Conservation (phyloP, 2,329 filamentous ascomycete genomes). For the Pyrenophora graminea region DNA sequence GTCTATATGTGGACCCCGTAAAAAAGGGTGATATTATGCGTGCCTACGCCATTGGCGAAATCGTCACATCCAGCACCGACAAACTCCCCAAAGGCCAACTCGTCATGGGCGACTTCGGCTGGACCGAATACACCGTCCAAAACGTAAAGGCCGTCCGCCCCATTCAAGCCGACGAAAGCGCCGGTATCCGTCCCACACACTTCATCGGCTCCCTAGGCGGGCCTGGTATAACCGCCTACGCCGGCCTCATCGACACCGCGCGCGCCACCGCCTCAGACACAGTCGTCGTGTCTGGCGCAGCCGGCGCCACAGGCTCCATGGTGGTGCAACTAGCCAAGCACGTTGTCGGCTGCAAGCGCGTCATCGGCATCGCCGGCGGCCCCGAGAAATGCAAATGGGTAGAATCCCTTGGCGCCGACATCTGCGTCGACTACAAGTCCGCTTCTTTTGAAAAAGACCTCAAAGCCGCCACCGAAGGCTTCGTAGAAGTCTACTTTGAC, state of each 20-base stretch:
- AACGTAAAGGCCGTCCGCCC: slow-evolving; percentile 39
- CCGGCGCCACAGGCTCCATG: slow-evolving; percentile 75
- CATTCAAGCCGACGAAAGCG: slow-evolving; percentile 36
- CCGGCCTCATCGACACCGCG: slow-evolving; percentile 71
- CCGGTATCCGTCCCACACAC: slow-evolving; percentile 49
- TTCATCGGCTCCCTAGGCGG: slow-evolving; percentile 54
- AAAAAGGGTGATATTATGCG: slow-evolving; percentile 62
- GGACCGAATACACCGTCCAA: slow-evolving; percentile 67
- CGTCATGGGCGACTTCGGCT: slow-evolving; percentile 60
- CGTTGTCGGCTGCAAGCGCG: slow-evolving; percentile 52
- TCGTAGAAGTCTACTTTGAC: slow-evolving; percentile 58
- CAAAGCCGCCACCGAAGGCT: slow-evolving; percentile 52
- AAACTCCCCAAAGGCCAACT: slow-evolving; percentile 61
- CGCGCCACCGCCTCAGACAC: slow-evolving; percentile 68
- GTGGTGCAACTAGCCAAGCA: slow-evolving; percentile 63
- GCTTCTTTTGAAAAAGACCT: slow-evolving; percentile 54
- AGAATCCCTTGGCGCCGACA: slow-evolving; percentile 56
- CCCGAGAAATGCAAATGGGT: slow-evolving; percentile 60
- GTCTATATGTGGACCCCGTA: slow-evolving; percentile 55
- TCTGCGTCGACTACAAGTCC: slow-evolving; percentile 61
- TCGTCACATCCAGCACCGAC: slow-evolving; percentile 61
- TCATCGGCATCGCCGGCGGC: slow-evolving; percentile 59
- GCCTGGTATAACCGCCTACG: slow-evolving; percentile 72
- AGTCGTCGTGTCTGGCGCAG: slow-evolving; percentile 77
- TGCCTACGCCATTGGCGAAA: slow-evolving; percentile 61